Evolutionary conservation across 345 rosid species (phyloP).

Genomic region (Citrus inodora): DNA sequence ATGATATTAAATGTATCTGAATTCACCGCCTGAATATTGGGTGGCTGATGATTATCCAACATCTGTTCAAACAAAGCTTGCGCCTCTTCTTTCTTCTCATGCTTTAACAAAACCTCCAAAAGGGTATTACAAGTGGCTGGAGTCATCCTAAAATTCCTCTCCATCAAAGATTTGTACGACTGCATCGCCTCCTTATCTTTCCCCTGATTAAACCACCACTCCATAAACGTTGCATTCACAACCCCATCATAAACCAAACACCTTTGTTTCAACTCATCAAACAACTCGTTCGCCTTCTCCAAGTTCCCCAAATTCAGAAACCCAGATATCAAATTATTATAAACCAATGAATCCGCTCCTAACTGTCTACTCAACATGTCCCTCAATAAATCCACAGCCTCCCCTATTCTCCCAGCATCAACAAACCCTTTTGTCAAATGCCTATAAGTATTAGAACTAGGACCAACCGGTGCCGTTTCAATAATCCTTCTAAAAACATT

Average conservation of each 20-base stretch:
- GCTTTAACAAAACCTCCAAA: conserved; percentile 72
- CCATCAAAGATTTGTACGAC: conserved; percentile 68
- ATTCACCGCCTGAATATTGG: conserved; percentile 70
- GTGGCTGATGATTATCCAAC: conserved; percentile 92
- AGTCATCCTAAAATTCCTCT: conserved; percentile 73
- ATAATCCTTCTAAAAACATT: conserved; percentile 63
- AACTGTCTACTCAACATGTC: conserved; percentile 89
- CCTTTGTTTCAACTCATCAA: conserved; percentile 75
- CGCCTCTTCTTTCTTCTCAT: conserved; percentile 65
- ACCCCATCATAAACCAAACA: conserved; percentile 89
- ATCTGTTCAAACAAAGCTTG: conserved; percentile 69
- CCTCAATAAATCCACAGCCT: conserved; percentile 76
- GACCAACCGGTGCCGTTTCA: conserved; percentile 75
- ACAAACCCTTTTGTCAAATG: conserved; percentile 92
- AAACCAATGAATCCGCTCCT: conserved; percentile 93
- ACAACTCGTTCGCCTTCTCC: conserved; percentile 84
- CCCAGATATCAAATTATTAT: conserved; percentile 72
- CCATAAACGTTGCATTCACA: conserved; percentile 84
- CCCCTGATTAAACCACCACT: conserved; percentile 91
- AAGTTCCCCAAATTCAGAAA: conserved; percentile 70
- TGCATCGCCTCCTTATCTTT: conserved; percentile 84
- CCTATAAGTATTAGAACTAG: conserved; percentile 79
- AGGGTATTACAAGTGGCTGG: conserved; percentile 84
- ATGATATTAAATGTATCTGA: conserved; percentile 78
- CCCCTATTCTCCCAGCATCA: conserved; percentile 66